Evolutionary conservation across 2,329 filamentous ascomycete genomes (phyloP).

Genomic region (Penicillium brevicompactum): DNA sequence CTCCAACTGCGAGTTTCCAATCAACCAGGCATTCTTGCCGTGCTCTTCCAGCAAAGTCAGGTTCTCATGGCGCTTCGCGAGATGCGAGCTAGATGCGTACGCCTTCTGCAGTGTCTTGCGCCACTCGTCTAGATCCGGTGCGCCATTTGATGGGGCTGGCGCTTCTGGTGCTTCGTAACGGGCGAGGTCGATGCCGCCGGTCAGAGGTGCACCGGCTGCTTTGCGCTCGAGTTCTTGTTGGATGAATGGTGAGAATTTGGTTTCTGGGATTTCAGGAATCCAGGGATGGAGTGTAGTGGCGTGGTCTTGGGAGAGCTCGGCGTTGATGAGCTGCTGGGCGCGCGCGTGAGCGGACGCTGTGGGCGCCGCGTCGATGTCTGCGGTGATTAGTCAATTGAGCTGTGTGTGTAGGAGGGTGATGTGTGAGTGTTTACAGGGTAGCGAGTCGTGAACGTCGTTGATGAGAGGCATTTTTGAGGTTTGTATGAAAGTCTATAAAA

Average conservation of each 20-base stretch:
- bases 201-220: conserved; percentile 59
- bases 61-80: conserved; percentile 59
- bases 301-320: conserved; percentile 61
- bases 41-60: conserved; percentile 75
- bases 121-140: conserved; percentile 50
- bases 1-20: conserved; percentile 80
- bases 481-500: neutral
- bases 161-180: conserved; percentile 81
- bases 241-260: conserved; percentile 67
- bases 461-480: conserved; percentile 64
- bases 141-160: conserved; percentile 44
- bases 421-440: conserved; percentile 65
- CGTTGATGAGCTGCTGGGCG: conserved; percentile 69
- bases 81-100: conserved; percentile 61
- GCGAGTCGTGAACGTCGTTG: conserved; percentile 72
- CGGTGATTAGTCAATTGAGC: neutral
- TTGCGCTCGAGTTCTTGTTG: conserved; percentile 70
- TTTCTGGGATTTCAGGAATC: conserved; percentile 55
- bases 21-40: conserved; percentile 90
- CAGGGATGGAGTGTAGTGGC: conserved; percentile 58
- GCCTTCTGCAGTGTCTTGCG: conserved; percentile 55
- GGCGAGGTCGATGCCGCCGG: conserved; percentile 67
- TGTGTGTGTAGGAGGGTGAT: conserved; percentile 7
- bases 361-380: conserved; percentile 80
- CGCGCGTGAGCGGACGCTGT: conserved; percentile 62